A percentile compares a stretch with the other conserved stretches of the same genome.
Conservation (phyloP, 495 filamentous ascomycete species). For the Antarctomyces pellizariae region DNA sequence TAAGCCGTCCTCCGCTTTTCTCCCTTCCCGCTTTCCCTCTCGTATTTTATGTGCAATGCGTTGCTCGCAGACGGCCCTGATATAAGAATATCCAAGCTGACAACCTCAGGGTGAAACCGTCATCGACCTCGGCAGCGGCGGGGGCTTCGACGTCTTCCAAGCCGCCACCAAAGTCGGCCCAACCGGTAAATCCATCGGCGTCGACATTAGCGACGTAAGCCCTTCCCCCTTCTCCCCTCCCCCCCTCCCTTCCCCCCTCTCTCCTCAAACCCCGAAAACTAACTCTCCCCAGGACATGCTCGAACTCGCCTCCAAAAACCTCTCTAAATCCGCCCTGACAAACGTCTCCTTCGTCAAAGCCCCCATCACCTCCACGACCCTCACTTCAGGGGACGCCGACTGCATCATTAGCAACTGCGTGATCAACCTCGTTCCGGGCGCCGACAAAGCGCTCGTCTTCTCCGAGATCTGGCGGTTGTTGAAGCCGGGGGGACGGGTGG, state of each 20-base stretch:
- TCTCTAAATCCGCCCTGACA: conserved; percentile 13
- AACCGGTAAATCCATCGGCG: conserved; percentile 30
- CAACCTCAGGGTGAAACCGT: conserved; percentile 31
- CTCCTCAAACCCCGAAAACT: not conserved
- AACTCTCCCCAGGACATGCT: conserved; percentile 29
- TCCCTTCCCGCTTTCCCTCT: too few species aligned
- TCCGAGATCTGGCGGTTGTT: conserved; percentile 36
- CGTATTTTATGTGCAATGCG: too few species aligned
- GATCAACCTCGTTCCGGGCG: conserved; percentile 36
- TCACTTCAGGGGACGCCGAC: conserved; percentile 22
- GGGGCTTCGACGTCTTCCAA: conserved; percentile 39
- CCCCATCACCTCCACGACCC: conserved; percentile 26
- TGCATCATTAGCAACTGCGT: conserved; percentile 37
- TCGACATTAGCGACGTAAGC: conserved; percentile 41
- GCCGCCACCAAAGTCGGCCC: conserved; percentile 31
- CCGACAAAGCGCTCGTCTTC: conserved; percentile 33
- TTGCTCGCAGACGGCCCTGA: too few species aligned
- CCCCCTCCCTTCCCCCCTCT: not conserved
- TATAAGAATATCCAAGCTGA: too few species aligned
- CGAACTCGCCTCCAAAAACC: conserved; percentile 20
- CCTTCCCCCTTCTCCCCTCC: not conserved
- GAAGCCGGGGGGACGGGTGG: conserved; percentile 34
- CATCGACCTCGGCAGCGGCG: conserved; percentile 38
- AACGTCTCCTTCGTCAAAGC: conserved; percentile 30
- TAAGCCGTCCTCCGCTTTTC: too few species aligned